Conservation (phyloP, 306 rosid species). For the Cucurbita ficifolia region DNA sequence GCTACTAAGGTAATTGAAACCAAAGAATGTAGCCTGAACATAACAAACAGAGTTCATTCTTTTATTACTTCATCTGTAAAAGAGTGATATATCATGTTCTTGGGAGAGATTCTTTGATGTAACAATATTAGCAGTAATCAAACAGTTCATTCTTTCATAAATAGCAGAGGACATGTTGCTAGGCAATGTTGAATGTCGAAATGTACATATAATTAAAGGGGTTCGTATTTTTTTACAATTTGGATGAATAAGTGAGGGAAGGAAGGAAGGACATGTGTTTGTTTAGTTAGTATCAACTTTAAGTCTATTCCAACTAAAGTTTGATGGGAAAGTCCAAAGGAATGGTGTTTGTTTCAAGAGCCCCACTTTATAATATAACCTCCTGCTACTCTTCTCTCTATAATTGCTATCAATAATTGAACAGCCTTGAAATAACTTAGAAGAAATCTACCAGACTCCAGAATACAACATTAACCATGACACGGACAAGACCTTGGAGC, state of each 20-base stretch:
- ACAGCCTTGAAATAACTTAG: neutral
- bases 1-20: conserved; percentile 38
- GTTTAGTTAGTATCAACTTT: no score
- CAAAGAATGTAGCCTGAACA: neutral
- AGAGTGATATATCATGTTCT: neutral
- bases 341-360: neutral
- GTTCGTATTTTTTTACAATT: no score
- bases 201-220: no score
- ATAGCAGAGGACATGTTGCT: no score
- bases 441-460: neutral
- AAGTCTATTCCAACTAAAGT: neutral
- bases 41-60: no score
- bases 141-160: neutral
- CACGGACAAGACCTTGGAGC: neutral
- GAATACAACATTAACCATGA: neutral
- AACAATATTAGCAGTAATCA: neutral
- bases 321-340: neutral
- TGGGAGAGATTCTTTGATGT: neutral
- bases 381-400: neutral
- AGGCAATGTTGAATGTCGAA: no score
- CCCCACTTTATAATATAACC: neutral
- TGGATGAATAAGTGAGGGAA: no score
- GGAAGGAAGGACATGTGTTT: no score
- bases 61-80: neutral
- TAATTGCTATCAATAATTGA: neutral